phyloP scores from a whole-genome alignment of 108 stramenopile genomes.

The Cyclotella choctawhatcheeana region DNA sequence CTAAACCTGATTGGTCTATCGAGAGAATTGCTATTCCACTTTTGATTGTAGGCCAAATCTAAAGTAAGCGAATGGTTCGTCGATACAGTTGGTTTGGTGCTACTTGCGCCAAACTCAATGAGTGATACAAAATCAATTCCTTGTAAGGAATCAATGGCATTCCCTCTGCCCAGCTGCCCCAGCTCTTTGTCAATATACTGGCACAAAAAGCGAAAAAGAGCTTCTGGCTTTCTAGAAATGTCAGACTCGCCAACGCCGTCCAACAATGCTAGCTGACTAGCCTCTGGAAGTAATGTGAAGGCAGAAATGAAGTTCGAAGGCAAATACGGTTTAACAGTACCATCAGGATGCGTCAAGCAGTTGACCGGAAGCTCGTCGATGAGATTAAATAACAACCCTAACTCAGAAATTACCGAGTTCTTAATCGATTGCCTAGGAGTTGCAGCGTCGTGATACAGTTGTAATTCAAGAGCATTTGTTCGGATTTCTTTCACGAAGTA shows the following conservation, averaged over 20 bases:
- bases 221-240: constrained; percentile 74
- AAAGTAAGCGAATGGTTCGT: constrained; percentile 67
- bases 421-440: constrained; percentile 1
- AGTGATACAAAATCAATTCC: constrained; percentile 76
- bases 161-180: constrained; percentile 34
- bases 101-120: constrained; percentile 61
- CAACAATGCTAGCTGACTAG: constrained; percentile 76
- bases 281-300: constrained; percentile 73
- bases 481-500: constrained; percentile 80
- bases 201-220: constrained; percentile 83
- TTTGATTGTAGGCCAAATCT: constrained; percentile 73
- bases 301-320: constrained; percentile 78
- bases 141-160: constrained; percentile 64
- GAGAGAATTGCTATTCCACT: constrained; percentile 29
- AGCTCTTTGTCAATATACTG: constrained; percentile 81
- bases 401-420: constrained; percentile 59
- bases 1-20: constrained; percentile 56
- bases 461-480: constrained; percentile 51
- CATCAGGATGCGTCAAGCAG: constrained; percentile 57
- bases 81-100: constrained; percentile 56
- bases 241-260: constrained; percentile 79
- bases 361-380: constrained; percentile 71
- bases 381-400: constrained; percentile 81
- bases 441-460: constrained; percentile 37
- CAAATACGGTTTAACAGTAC: constrained; percentile 60